Evolutionary conservation across 441 rosid genomes (phyloP).

Genomic region (Eugenia klotzschiana): DNA sequence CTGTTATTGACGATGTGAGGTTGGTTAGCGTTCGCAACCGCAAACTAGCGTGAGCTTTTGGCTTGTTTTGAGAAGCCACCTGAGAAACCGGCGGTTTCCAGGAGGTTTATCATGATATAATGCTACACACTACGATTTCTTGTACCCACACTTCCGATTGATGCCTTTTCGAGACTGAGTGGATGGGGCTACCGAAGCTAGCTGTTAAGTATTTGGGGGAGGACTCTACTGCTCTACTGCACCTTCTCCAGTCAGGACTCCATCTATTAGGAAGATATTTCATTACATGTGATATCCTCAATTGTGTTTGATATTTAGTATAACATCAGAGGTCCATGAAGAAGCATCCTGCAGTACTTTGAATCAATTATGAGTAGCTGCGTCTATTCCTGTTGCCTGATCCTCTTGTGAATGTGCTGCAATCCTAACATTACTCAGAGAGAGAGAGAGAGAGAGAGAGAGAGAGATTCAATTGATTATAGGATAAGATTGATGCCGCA

Average conservation of each 20-base stretch:
- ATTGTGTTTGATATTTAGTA: not conserved
- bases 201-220: not conserved
- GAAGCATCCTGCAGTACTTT: not conserved
- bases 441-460: not conserved
- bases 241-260: not conserved
- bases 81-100: not conserved
- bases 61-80: not conserved
- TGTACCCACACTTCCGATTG: not conserved
- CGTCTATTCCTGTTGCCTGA: not conserved
- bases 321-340: not conserved
- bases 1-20: constrained; percentile 55
- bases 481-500: not conserved
- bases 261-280: not conserved
- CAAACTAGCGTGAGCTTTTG: not conserved
- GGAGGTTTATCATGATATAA: not conserved
- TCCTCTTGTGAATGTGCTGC: not conserved
- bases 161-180: not conserved
- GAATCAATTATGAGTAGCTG: not conserved
- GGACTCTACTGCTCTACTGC: not conserved
- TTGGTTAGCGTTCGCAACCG: constrained; percentile 24
- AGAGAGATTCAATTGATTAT: not conserved
- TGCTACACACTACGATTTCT: not conserved
- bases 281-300: not conserved
- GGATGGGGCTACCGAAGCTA: not conserved
- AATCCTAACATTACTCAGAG: not conserved